Percentiles rank a stretch among this genome's conserved stretches.
phyloP scores from a whole-genome alignment of 495 filamentous ascomycete genomes.

The Lasiosphaeria ovina region DNA sequence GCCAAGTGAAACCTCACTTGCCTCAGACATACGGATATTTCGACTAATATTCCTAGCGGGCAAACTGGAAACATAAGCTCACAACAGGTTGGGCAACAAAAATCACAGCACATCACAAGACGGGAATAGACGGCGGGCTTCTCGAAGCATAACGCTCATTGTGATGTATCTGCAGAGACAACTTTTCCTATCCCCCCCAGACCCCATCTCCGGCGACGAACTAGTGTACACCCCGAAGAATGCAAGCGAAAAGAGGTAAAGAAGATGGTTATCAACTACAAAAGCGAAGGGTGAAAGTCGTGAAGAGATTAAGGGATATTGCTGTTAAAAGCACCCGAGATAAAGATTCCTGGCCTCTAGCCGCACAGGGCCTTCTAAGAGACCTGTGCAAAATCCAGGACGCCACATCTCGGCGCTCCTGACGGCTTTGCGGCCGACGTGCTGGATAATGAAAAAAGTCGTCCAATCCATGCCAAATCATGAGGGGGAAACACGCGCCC shows the following conservation, averaged over 20 bases:
- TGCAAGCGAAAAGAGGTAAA: conserved; percentile 34
- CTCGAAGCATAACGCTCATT: conserved; percentile 11
- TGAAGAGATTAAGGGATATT: conserved; percentile 36
- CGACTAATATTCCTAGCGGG: too few species aligned
- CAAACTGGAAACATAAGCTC: too few species aligned
- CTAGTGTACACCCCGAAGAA: conserved; percentile 40
- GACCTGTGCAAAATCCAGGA: conserved; percentile 33
- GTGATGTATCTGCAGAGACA: conserved; percentile 19
- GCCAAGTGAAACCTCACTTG: too few species aligned
- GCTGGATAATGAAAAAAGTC: conserved; percentile 24
- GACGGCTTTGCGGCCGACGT: conserved; percentile 27
- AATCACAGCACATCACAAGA: too few species aligned
- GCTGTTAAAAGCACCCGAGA: conserved; percentile 29
- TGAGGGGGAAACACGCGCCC: conserved; percentile 32
- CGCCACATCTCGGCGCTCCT: conserved; percentile 34
- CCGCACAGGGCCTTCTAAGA: conserved; percentile 22
- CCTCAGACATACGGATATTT: too few species aligned
- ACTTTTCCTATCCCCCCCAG: conserved; percentile 38
- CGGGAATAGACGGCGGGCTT: neutral
- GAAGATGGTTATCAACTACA: conserved; percentile 26
- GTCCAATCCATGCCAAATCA: conserved; percentile 36
- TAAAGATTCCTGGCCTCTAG: conserved; percentile 33
- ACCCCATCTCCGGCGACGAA: conserved; percentile 34
- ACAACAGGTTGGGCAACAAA: too few species aligned
- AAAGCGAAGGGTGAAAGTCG: conserved; percentile 25